These are phyloP conservation scores for Cadophora malorum DNA, from an alignment of 2,329 filamentous ascomycete species.

Conservation along the genomic window DNA sequence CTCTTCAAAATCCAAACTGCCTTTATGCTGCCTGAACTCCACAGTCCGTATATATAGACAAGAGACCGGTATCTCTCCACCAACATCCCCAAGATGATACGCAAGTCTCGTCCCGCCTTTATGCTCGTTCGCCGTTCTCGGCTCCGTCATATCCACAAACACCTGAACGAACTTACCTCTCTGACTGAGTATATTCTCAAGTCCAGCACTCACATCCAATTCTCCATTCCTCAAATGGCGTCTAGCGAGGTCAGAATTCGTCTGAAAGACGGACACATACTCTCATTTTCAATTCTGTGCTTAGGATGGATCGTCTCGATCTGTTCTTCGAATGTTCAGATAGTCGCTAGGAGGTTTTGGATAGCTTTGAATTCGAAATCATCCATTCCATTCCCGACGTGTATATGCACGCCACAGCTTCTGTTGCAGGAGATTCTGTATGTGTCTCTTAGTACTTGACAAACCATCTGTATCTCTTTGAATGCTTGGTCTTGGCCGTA, in stretches of 20 bases:
- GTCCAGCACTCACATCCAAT: not conserved
- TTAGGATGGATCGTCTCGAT: constrained; percentile 41
- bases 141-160: not conserved
- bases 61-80: not conserved
- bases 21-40: constrained; percentile 40
- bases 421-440: constrained; percentile 39
- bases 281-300: not conserved
- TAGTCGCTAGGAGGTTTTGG: constrained; percentile 41
- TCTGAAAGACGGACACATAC: constrained; percentile 14
- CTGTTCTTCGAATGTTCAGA: constrained; percentile 41
- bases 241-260: not conserved
- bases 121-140: not conserved
- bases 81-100: constrained; percentile 18
- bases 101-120: not conserved
- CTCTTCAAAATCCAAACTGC: constrained; percentile 25
- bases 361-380: constrained; percentile 39
- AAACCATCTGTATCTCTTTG: constrained; percentile 23
- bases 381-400: constrained; percentile 42
- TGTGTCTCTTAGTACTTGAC: constrained; percentile 21
- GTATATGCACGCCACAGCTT: constrained; percentile 43
- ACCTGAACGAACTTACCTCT: not conserved
- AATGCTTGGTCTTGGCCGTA: constrained; percentile 24
- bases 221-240: not conserved
- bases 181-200: not conserved
- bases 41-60: constrained; percentile 27